These are phyloP conservation scores for Alternaria alternata DNA, from an alignment of 2,329 filamentous ascomycete species.

Conservation along the genomic window DNA sequence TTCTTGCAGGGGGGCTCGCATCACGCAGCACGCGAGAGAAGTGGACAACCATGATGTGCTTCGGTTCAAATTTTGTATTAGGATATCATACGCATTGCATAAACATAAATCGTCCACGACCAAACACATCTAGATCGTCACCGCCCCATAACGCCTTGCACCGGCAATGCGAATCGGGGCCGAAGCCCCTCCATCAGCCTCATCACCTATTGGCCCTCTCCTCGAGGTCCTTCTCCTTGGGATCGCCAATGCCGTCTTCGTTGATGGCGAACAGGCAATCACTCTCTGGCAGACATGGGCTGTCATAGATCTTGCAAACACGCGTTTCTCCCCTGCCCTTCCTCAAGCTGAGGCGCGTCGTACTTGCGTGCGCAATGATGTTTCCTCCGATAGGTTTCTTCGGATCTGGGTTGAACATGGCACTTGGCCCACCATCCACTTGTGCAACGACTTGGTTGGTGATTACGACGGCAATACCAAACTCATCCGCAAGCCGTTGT, in stretches of 20 bases:
- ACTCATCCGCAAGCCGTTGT: slow-evolving; percentile 78
- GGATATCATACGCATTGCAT: slow-evolving; percentile 12
- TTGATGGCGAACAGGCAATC: slow-evolving; percentile 97
- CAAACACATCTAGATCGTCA: slow-evolving; percentile 17
- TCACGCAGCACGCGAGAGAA: background rate
- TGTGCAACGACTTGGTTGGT: slow-evolving; percentile 99
- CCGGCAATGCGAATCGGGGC: background rate
- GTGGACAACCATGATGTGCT: background rate
- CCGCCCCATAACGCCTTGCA: background rate
- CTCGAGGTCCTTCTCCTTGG: slow-evolving; percentile 92
- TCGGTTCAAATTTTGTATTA: background rate
- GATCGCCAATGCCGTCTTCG: slow-evolving; percentile 96
- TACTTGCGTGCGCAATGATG: slow-evolving; percentile 97
- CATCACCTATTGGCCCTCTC: slow-evolving; percentile 58
- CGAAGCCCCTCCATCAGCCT: background rate
- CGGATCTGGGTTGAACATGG: slow-evolving; percentile 99
- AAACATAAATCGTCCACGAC: slow-evolving; percentile 4
- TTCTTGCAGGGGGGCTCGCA: background rate
- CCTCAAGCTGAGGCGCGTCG: slow-evolving; percentile 91
- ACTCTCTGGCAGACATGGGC: slow-evolving; percentile 93
- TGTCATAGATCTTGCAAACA: slow-evolving; percentile 99
- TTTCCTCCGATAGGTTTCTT: slow-evolving; percentile 99
- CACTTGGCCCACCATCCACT: slow-evolving; percentile 92
- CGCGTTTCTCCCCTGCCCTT: slow-evolving; percentile 95
- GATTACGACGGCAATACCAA: slow-evolving; percentile 97